Percentiles rank a stretch among this genome's conserved stretches.
Conservation (phyloP, 2,329 filamentous ascomycete genomes). For the Xylariaceae sp. region DNA sequence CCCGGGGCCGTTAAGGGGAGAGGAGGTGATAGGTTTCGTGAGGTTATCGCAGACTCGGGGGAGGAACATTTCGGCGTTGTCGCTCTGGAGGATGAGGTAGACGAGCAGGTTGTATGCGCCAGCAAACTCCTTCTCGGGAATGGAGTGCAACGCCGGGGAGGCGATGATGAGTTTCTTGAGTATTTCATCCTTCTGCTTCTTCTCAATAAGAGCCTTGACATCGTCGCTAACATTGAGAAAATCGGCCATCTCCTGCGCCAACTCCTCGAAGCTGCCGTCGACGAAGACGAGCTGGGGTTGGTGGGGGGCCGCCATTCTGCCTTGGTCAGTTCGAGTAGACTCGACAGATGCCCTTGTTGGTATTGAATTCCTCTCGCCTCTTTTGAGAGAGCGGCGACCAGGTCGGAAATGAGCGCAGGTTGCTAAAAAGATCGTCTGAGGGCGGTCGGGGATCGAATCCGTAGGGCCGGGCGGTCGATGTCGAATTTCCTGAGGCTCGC, state of each 20-base stretch:
- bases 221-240: slow-evolving; percentile 87
- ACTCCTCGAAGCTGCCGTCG: slow-evolving; percentile 92
- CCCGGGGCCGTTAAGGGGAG: slow-evolving; percentile 81
- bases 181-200: slow-evolving; percentile 82
- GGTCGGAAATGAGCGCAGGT: slow-evolving; percentile 21
- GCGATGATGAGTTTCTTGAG: slow-evolving; percentile 88
- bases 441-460: slow-evolving; percentile 27
- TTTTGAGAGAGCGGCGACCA: slow-evolving; percentile 12
- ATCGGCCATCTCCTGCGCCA: slow-evolving; percentile 91
- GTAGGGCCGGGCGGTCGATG: slow-evolving; percentile 26
- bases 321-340: slow-evolving; percentile 1
- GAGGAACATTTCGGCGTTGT: slow-evolving; percentile 84
- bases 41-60: slow-evolving; percentile 90
- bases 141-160: slow-evolving; percentile 77
- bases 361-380: slow-evolving; percentile 4
- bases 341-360: slow-evolving; percentile 11
- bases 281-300: slow-evolving; percentile 73
- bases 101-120: slow-evolving; percentile 96
- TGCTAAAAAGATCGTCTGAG: slow-evolving; percentile 19
- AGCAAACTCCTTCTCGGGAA: slow-evolving; percentile 95
- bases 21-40: slow-evolving; percentile 83
- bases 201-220: slow-evolving; percentile 74
- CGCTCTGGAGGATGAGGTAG: slow-evolving; percentile 87
- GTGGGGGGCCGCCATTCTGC: slow-evolving; percentile 43
- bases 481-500: slow-evolving; percentile 22